A percentile compares a stretch with the other conserved stretches of the same genome.
These are phyloP conservation scores for Amylocystis lapponica DNA, from an alignment of 768 basidiomycete species.

Conservation along the genomic window DNA sequence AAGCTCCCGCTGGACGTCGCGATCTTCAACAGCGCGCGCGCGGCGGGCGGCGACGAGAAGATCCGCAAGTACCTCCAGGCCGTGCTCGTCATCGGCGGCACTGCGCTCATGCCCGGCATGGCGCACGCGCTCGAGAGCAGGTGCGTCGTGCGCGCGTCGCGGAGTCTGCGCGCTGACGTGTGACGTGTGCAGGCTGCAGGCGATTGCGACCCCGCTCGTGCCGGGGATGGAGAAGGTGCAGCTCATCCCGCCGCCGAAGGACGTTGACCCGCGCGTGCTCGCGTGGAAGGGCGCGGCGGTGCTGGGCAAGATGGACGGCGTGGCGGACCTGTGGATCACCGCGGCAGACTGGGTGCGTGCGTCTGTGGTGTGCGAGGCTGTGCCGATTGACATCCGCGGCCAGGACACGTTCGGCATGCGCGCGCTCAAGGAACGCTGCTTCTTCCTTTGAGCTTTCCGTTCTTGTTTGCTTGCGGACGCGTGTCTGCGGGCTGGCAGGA, in stretches of 20 bases:
- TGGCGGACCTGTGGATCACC: slow-evolving; percentile 86
- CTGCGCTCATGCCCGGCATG: slow-evolving; percentile 75
- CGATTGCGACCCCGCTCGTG: slow-evolving; percentile 78
- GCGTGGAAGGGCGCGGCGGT: slow-evolving; percentile 95
- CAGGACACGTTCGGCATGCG: slow-evolving; percentile 78
- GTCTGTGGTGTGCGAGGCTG: background rate
- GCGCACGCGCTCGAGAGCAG: slow-evolving; percentile 84
- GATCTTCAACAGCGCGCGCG: slow-evolving; percentile 87
- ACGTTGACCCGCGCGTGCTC: slow-evolving; percentile 82
- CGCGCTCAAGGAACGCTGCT: slow-evolving; percentile 76
- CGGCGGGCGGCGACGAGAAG: slow-evolving; percentile 83
- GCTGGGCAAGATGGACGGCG: slow-evolving; percentile 86
- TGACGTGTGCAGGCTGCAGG: slow-evolving; percentile 55
- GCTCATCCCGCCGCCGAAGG: slow-evolving; percentile 92
- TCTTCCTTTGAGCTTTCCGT: slow-evolving; percentile 51
- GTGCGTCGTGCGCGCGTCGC: slow-evolving; percentile 31
- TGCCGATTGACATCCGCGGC: too few species aligned
- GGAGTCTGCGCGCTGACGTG: background rate
- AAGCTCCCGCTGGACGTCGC: slow-evolving; percentile 91
- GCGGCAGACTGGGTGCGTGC: slow-evolving; percentile 76
- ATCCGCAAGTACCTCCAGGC: slow-evolving; percentile 85
- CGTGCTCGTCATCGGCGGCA: slow-evolving; percentile 84
- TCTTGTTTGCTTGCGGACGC: slow-evolving; percentile 1
- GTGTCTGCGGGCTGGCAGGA: too few species aligned
- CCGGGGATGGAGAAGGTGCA: slow-evolving; percentile 83